Conservation (phyloP, 441 rosid genomes). For the Erysimum cheiri region DNA sequence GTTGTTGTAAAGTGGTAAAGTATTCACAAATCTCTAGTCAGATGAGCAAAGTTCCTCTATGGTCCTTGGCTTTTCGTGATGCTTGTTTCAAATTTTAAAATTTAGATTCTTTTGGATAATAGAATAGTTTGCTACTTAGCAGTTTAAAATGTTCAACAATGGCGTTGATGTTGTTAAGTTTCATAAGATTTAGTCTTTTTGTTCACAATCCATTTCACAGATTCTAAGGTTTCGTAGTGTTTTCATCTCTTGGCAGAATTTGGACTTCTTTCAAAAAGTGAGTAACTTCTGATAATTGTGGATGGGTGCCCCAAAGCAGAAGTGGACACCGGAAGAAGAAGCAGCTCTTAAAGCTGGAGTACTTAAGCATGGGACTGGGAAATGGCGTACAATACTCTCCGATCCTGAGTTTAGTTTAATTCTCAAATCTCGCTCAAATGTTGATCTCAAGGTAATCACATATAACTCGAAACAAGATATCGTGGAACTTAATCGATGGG, state of each 20-base stretch:
- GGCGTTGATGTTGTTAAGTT: not conserved
- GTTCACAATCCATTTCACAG: not conserved
- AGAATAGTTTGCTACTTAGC: not conserved
- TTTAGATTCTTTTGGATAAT: not conserved
- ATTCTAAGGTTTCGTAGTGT: conserved; percentile 29
- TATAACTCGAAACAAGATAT: not conserved
- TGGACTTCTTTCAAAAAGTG: conserved; percentile 16
- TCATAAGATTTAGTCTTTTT: not conserved
- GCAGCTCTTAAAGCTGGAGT: conserved; percentile 80
- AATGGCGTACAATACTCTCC: conserved; percentile 73
- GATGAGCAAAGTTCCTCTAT: not conserved
- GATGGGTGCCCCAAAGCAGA: conserved; percentile 86
- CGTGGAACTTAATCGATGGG: conserved; percentile 1
- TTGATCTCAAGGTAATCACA: conserved; percentile 71
- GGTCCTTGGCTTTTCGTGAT: not conserved
- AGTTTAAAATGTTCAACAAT: conserved; percentile 10
- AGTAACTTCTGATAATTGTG: conserved; percentile 21
- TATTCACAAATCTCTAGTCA: not conserved
- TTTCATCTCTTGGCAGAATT: conserved; percentile 20
- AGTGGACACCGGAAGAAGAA: conserved; percentile 84
- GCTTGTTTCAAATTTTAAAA: not conserved
- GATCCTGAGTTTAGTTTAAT: conserved; percentile 58
- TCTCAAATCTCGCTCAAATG: conserved; percentile 68
- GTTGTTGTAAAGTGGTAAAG: conserved; percentile 3
- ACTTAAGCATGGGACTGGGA: conserved; percentile 61